Base-by-base conservation (phyloP, 148 eudicot species). In the Amaranthus cruentus region DNA sequence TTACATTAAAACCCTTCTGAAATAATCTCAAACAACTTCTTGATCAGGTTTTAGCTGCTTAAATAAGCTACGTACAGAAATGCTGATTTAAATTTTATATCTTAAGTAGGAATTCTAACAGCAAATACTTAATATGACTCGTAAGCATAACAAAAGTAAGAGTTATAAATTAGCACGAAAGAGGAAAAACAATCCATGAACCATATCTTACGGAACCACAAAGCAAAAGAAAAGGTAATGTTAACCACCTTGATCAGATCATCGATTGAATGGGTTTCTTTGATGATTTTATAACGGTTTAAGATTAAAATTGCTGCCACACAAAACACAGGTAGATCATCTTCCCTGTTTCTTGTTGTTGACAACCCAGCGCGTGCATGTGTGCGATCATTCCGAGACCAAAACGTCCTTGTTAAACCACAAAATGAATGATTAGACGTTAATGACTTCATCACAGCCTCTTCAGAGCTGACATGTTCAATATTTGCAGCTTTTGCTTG, bases 301-400 rank as follows among this genome's bases (percentile, higher is more conserved):
- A 85, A 77, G 63, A 91, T 81, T 15, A 95, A 87, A 84, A 95
- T 87, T 56, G 97, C 96, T 6, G 98, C 98, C 54, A 91, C 98
- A 79, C 91, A 86, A 59, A 89, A 95, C 48, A 95, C 97, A 65
- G 98, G 96, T 74, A 95, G 80, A 75, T 88, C 93, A 74, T 91
- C 91, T 63, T 90, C 97, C 52, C 89, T 84, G 75, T 78, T 91
- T 72, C 84, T 88, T 76, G 85, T 76, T 52, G 83, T 78, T 67
- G 91, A 78, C 55, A 84, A 67, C 53, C 73, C 70, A 48, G 82
- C 74, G 79, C 85, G 81, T 28, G 67, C 68, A 57, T 87, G 85
- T 55, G 81, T 77, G 46, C 78, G 85, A 46, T 86, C 93, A 88
- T 84, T 87, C 80, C 77, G 82, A 77, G 97, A 88, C 97, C 98